phyloP scores from a whole-genome alignment of 1,284 basidiomycete species.

The Ustilago tritici region DNA sequence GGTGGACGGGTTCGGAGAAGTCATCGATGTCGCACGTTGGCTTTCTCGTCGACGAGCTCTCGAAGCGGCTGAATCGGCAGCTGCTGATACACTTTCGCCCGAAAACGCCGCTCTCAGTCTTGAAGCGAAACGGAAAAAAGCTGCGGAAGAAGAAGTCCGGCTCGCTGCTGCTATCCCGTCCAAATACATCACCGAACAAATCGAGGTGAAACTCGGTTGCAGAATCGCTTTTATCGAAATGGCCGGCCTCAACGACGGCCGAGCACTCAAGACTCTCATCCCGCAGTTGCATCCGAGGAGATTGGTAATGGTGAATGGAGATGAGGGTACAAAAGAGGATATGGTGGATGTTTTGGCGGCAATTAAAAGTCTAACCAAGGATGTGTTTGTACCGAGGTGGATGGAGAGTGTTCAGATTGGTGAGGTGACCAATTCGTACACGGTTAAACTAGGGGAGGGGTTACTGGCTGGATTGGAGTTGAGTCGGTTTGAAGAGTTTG shows the following conservation, averaged over 20 bases:
- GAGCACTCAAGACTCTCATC: constrained; percentile 95
- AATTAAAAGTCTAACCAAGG: constrained; percentile 78
- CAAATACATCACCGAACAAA: constrained; percentile 83
- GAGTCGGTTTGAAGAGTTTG: constrained; percentile 86
- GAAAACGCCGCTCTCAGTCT: constrained; percentile 14
- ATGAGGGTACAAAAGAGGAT: constrained; percentile 36
- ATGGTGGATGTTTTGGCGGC: constrained; percentile 38
- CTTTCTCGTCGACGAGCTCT: constrained; percentile 55
- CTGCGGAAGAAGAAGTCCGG: constrained; percentile 28
- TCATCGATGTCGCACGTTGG: constrained; percentile 82
- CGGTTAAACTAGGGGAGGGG: constrained; percentile 90
- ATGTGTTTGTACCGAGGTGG: constrained; percentile 82
- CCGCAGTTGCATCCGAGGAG: constrained; percentile 91
- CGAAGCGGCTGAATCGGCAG: constrained; percentile 45
- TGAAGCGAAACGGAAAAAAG: constrained; percentile 78
- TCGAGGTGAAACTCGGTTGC: constrained; percentile 84
- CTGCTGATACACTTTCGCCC: constrained; percentile 14
- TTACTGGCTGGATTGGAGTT: constrained; percentile 83
- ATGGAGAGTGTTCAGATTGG: constrained; percentile 88
- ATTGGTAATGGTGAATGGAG: constrained; percentile 64
- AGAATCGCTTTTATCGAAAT: constrained; percentile 90
- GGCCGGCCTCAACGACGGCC: constrained; percentile 94
- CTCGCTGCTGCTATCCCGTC: constrained; percentile 80
- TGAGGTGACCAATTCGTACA: constrained; percentile 93
- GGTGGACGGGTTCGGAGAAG: constrained; percentile 96